These are phyloP conservation scores for Aspergillus hortae DNA, from an alignment of 2,329 filamentous ascomycete genomes.

Conservation along the genomic window DNA sequence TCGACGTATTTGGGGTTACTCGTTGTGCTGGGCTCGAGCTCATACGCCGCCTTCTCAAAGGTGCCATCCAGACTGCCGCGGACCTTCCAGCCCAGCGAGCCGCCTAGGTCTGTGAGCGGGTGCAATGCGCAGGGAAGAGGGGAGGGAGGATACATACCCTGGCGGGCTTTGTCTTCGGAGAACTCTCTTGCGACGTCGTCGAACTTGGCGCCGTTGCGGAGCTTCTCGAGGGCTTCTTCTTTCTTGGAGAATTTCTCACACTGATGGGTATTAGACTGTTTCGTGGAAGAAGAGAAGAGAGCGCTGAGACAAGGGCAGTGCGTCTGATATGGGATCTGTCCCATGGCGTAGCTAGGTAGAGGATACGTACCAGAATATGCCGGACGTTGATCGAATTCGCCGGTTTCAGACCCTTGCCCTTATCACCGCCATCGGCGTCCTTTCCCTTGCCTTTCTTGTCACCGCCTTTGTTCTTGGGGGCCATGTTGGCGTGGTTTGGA, in stretches of 20 bases:
- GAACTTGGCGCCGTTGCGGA: slow-evolving; percentile 59
- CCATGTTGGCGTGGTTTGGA: slow-evolving; percentile 26
- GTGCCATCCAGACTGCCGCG: slow-evolving; percentile 54
- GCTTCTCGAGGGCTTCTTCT: slow-evolving; percentile 60
- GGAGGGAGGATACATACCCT: slow-evolving; percentile 36
- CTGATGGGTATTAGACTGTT: slow-evolving; percentile 18
- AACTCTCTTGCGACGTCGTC: slow-evolving; percentile 63
- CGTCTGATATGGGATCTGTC: background rate
- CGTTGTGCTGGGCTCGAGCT: slow-evolving; percentile 59
- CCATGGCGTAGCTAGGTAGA: background rate
- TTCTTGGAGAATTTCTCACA: slow-evolving; percentile 65
- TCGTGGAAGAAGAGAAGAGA: background rate
- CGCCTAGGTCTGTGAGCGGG: slow-evolving; percentile 42
- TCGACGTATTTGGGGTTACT: slow-evolving; percentile 59
- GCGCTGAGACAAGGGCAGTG: background rate
- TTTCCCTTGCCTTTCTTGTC: slow-evolving; percentile 41
- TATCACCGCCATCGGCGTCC: slow-evolving; percentile 27
- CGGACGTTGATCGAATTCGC: slow-evolving; percentile 63
- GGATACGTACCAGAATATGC: slow-evolving; percentile 54
- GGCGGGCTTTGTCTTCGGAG: slow-evolving; percentile 63
- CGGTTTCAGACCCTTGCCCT: slow-evolving; percentile 48
- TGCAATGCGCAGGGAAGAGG: background rate
- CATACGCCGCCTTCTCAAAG: slow-evolving; percentile 62
- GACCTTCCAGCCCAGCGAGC: slow-evolving; percentile 61
- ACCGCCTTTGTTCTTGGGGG: slow-evolving; percentile 40